Evolutionary conservation across 140 eudicot species (phyloP), one percentile per base, ranked within the genome.

Genomic region (Oenanthe javanica): DNA sequence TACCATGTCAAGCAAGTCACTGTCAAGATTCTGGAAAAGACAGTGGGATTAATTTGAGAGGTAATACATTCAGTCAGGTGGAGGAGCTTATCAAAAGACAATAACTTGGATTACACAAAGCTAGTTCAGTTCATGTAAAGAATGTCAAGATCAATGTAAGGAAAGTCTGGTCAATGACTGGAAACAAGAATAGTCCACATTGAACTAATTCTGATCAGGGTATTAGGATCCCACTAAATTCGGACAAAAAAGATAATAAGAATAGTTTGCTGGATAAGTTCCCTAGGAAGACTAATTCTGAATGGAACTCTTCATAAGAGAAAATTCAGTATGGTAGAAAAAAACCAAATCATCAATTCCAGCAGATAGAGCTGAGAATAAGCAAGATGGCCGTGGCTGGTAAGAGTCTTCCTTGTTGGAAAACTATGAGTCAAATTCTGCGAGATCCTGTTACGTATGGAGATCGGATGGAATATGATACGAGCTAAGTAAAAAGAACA

Each of bases 181-280:
- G n/a, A 75, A 69, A 74, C 49, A 73, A 75, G 75, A 46, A 80
- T 77, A 73, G 69, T 52, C 73, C 84, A 72, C 57, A 49, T 66
- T 79, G 83, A 48, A 61, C 38, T 55, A n/a, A 71, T 64, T 74
- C 18, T 72, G 76, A 61, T 61, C 82, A 77, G 49, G 81, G 80
- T 76, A 42, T 54, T 48, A 84, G 79, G 54, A 16, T 42, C 73
- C 75, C 86, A 82, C 74, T 81, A 51, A 80, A 64, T 72, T 45
- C 25, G 59, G 61, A 71, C 77, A 77, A 72, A 38, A 38, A 31
- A 31, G 36, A 31, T 31, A 31, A 31, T 31, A 77, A 74, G 50
- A n/a, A 77, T 61, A 27, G 25, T 46, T 80, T 69, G 75, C 82
- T 52, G 38, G 73, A 82, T 63, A 85, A 72, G 31, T 61, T 75